Percentiles rank a stretch among this genome's conserved stretches.
Conservation (phyloP, 2,329 filamentous ascomycete species). For the Colletotrichum lupini region DNA sequence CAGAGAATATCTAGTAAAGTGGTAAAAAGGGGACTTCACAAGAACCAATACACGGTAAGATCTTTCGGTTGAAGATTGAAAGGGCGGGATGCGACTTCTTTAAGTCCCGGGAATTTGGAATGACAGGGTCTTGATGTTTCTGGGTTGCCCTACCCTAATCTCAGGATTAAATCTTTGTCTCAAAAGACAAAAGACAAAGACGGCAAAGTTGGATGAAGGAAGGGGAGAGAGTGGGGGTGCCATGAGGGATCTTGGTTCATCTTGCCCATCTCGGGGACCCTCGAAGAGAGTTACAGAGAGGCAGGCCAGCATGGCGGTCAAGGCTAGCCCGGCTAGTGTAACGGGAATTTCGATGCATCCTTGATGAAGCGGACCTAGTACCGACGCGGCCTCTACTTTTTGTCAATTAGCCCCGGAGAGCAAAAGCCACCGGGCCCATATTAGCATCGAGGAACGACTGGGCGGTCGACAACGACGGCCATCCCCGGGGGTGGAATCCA, state of each 20-base stretch:
- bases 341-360: slow-evolving; percentile 10
- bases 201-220: neutral
- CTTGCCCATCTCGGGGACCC: slow-evolving; percentile 1
- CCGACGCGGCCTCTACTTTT: slow-evolving; percentile 3
- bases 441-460: neutral
- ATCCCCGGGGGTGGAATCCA: neutral
- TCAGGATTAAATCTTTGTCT: slow-evolving; percentile 22
- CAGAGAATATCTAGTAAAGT: neutral
- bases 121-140: neutral
- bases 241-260: slow-evolving; percentile 16
- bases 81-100: neutral
- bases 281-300: neutral
- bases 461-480: neutral
- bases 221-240: slow-evolving; percentile 19
- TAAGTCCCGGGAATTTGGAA: slow-evolving; percentile 2
- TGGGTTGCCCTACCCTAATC: slow-evolving; percentile 30
- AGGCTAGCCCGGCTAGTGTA: slow-evolving; percentile 3
- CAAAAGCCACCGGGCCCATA: neutral
- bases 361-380: neutral
- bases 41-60: neutral
- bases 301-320: slow-evolving; percentile 16
- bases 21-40: neutral
- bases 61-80: neutral
- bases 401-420: neutral
- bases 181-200: slow-evolving; percentile 22